Evolutionary conservation across 257 asterid genomes (phyloP).

Genomic region (Verbena officinalis): DNA sequence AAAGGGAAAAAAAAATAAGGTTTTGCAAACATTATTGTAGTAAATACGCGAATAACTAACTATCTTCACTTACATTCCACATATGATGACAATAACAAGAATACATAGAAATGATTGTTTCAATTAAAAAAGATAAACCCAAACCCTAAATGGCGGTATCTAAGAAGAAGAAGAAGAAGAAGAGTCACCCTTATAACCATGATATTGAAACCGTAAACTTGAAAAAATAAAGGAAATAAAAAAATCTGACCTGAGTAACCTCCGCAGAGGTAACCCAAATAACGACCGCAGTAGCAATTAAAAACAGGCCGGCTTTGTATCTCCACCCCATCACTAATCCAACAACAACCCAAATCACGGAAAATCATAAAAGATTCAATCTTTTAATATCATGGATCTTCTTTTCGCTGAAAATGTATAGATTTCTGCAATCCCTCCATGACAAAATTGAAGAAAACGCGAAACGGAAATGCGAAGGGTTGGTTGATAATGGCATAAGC

Average conservation of each 20-base stretch:
- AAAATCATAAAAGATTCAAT: slow-evolving; percentile 32
- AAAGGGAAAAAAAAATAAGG: too few relatives aligned
- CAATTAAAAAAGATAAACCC: not conserved
- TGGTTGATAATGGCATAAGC: not conserved
- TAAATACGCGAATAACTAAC: not conserved
- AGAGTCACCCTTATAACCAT: not conserved
- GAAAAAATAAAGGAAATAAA: not conserved
- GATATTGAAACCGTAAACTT: not conserved
- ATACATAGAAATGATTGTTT: not conserved
- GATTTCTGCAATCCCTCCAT: not conserved
- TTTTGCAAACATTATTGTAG: too few relatives aligned
- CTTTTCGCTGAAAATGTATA: not conserved
- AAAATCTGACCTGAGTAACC: slow-evolving; percentile 62
- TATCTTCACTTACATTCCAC: not conserved
- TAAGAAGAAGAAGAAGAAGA: not conserved
- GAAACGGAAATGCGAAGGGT: not conserved
- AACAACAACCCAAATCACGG: slow-evolving; percentile 28
- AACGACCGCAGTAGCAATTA: slow-evolving; percentile 62
- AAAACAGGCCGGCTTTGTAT: slow-evolving; percentile 60
- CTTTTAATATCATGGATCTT: slow-evolving; percentile 14
- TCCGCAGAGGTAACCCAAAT: slow-evolving; percentile 83
- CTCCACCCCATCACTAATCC: slow-evolving; percentile 60
- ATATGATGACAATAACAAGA: not conserved
- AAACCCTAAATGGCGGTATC: not conserved
- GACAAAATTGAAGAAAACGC: not conserved